Base-by-base conservation (phyloP, 139 green algal genomes). In the Chlorella vulgaris region DNA sequence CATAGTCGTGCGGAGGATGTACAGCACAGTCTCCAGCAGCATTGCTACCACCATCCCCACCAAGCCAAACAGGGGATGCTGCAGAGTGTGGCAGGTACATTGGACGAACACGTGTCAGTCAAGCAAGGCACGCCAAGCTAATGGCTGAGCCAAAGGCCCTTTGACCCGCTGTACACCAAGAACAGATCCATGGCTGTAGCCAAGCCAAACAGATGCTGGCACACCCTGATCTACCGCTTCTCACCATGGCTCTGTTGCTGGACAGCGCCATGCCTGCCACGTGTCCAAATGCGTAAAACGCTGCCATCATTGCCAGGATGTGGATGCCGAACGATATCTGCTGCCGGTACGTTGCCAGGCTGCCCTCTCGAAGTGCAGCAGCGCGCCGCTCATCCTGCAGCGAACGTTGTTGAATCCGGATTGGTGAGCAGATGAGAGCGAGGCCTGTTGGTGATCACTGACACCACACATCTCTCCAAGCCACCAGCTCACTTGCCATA, bases 251-350 rank as follows among this genome's bases (percentile, higher is more conserved):
- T 6, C 36, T 53, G 73, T 79, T 79, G 53, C 53, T 29, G 7
- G 55, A 85, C 10, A 92, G 29, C 2, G 66, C 68, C 42, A 78
- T 80, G 39, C 65, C 87, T 1, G 83, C 88, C n/a, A 90, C 88
- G 58, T 90, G 90, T 7, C 90, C 89, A 55, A 95, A 78, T 4
- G 89, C 85, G 74, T 91, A 96, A 60, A 94, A 94, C 4, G 90
- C 88, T 22, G 84, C 89, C 93, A 97, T 97, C 71, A 92, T 93
- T 0, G 92, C 88, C 1, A 96, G 39, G 28, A 97, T 86, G 75
- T 96, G 93, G n/a, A 93, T 62, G 3, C 90, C 93, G 86, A 93
- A 95, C 0, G 82, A 87, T 5, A 95, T 77, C 83, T 96, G 93
- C 69, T 94, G 76, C 58, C 84, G 87, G 22, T 88, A 92, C 15